Base-by-base conservation (phyloP, 2,329 filamentous ascomycete genomes). In the Albifimbria verrucaria region DNA sequence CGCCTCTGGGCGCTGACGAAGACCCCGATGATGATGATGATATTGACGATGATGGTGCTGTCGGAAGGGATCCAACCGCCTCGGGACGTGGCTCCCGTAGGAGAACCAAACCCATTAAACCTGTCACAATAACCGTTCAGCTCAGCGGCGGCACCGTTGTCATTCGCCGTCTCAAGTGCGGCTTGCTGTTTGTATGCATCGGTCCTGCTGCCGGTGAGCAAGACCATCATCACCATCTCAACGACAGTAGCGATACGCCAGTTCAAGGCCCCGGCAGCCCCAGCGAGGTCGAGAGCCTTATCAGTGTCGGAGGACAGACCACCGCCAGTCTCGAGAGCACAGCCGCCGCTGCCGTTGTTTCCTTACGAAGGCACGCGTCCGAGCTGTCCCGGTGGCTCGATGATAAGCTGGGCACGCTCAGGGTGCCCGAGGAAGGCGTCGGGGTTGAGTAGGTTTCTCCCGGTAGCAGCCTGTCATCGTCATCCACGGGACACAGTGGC, bases 141-240 rank as follows among this genome's bases (percentile, higher is more conserved):
- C 77, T 87, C 48, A 74, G 75, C 25, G 81, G 76, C 48, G 77
- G 79, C 26, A 78, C 85, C 25, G 77, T 87, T 59, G 77, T 86
- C 20, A 81, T 87, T 52, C 74, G 82, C 11, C 72, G 74, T 2
- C 71, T 87, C 26, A 73, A 72, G 41, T 86, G 82, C 65, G 82
- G 82, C 18, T 73, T 87, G 45, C 71, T 87, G 36, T 83, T 87
- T 57, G 79, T 86, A 46, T 84, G 80, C 59, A 76, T 86, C 41
- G 83, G 82, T 0, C 74, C 79, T 2, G 43, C 45, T 43, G 57
- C 54, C 26, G 36, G 17, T 36, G 57, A 57, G n/a, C 60, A 62
- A 28, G 49, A 54, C 26, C 59, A 54, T 42, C 52, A 55, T 15
- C 56, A 59, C 26, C 57, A 57, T 10, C 51, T 62, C 32, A 59